These are phyloP conservation scores for Lipomyces yarrowii DNA, from an alignment of 1,139 yeast genomes.

Conservation along the genomic window DNA sequence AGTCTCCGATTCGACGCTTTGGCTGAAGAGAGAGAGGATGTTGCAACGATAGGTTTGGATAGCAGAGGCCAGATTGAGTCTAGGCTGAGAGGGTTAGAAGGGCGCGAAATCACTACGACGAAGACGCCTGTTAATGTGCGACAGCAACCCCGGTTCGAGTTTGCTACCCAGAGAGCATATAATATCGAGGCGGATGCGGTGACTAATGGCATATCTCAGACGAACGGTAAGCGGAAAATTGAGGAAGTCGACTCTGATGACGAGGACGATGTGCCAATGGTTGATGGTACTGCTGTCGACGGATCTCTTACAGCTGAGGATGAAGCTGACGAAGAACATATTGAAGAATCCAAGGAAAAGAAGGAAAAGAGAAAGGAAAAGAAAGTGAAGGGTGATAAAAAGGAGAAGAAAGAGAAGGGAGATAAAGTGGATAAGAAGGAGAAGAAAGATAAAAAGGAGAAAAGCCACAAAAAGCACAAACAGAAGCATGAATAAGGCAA, in stretches of 20 bases:
- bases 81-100: slow-evolving; percentile 93
- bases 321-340: slow-evolving; percentile 35
- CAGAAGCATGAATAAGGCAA: slow-evolving; percentile 32
- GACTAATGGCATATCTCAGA: slow-evolving; percentile 38
- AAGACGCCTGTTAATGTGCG: slow-evolving; percentile 41
- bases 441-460: slow-evolving; percentile 33
- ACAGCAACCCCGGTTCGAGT: slow-evolving; percentile 68
- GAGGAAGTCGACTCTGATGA: slow-evolving; percentile 36
- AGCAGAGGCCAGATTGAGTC: slow-evolving; percentile 93
- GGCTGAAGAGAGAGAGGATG: slow-evolving; percentile 94
- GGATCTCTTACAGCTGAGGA: slow-evolving; percentile 35
- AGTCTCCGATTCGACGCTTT: slow-evolving; percentile 95
- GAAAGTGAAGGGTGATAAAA: slow-evolving; percentile 39
- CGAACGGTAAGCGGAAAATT: slow-evolving; percentile 37
- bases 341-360: slow-evolving; percentile 34
- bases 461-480: slow-evolving; percentile 29
- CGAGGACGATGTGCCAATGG: slow-evolving; percentile 34
- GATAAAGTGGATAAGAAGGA: slow-evolving; percentile 43
- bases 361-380: slow-evolving; percentile 33
- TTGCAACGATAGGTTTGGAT: slow-evolving; percentile 89
- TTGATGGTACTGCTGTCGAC: slow-evolving; percentile 35
- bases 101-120: slow-evolving; percentile 55
- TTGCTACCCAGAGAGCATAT: slow-evolving; percentile 82
- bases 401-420: slow-evolving; percentile 42
- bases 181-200: slow-evolving; percentile 89